Evolutionary conservation across 2,329 filamentous ascomycete genomes (phyloP).

Genomic region (Botrytis pseudocinerea): DNA sequence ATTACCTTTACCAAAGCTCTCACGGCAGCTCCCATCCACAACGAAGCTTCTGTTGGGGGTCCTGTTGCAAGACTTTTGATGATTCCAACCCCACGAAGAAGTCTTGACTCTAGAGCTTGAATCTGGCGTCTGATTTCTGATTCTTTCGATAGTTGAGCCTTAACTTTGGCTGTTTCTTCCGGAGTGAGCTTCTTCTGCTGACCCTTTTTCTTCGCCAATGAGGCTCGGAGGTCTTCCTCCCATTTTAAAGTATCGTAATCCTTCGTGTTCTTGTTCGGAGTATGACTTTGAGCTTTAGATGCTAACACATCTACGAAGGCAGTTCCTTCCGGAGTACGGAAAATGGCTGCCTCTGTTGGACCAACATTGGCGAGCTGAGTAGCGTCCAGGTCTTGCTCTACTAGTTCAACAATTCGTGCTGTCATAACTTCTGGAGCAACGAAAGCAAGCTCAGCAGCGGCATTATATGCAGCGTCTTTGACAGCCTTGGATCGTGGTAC

Average conservation of each 20-base stretch:
- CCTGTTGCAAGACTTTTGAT: slow-evolving; percentile 79
- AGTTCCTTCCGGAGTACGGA: slow-evolving; percentile 84
- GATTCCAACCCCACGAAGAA: slow-evolving; percentile 83
- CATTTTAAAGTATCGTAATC: slow-evolving; percentile 96
- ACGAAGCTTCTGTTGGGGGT: slow-evolving; percentile 82
- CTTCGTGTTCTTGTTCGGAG: slow-evolving; percentile 85
- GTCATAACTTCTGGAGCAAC: slow-evolving; percentile 84
- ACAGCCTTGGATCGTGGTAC: slow-evolving; percentile 46
- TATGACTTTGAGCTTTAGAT: slow-evolving; percentile 69
- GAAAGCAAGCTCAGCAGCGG: slow-evolving; percentile 89
- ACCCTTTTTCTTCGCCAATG: slow-evolving; percentile 91
- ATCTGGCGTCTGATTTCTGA: slow-evolving; percentile 74
- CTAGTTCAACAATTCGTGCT: slow-evolving; percentile 70
- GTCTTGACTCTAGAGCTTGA: slow-evolving; percentile 64
- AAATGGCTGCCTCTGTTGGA: slow-evolving; percentile 88
- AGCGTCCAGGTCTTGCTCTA: slow-evolving; percentile 71
- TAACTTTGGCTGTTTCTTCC: slow-evolving; percentile 88
- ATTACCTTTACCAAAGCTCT: slow-evolving; percentile 72
- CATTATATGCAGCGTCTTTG: slow-evolving; percentile 74
- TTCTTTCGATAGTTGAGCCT: slow-evolving; percentile 87
- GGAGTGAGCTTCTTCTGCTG: slow-evolving; percentile 85
- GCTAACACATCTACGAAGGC: slow-evolving; percentile 88
- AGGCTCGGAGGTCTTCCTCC: slow-evolving; percentile 87
- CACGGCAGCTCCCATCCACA: slow-evolving; percentile 86
- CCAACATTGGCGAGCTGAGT: slow-evolving; percentile 71